phyloP scores from a whole-genome alignment of 2,329 filamentous ascomycete species.

The Fusarium sp. region DNA sequence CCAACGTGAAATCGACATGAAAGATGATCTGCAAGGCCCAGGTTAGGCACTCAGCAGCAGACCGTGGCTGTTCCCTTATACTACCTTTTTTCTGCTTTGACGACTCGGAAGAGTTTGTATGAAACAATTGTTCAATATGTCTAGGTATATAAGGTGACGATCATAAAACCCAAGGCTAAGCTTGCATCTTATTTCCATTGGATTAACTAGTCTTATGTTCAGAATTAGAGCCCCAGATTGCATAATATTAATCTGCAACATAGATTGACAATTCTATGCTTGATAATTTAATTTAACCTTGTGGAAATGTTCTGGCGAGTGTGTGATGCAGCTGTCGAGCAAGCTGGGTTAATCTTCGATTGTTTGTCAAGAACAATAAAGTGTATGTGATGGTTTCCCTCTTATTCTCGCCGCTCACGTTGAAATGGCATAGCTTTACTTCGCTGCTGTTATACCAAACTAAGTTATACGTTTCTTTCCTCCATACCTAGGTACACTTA shows the following conservation, averaged over 20 bases:
- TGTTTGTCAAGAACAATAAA: neutral
- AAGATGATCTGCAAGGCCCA: neutral
- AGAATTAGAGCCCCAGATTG: neutral
- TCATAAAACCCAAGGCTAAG: neutral
- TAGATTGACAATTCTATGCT: neutral
- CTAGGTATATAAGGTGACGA: neutral
- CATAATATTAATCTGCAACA: neutral
- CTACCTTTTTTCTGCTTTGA: neutral
- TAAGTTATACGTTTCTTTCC: neutral
- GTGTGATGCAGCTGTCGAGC: neutral
- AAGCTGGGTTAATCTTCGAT: neutral
- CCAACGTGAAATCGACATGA: neutral
- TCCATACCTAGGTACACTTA: neutral
- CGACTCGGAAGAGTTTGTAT: neutral
- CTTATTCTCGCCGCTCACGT: neutral
- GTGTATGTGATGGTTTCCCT: neutral
- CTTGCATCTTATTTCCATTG: neutral
- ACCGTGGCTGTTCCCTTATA: neutral
- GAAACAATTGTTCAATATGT: neutral
- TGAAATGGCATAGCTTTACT: neutral
- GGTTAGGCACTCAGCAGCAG: neutral
- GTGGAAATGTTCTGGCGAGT: neutral
- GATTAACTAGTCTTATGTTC: neutral
- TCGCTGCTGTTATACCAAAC: neutral
- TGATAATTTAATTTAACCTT: too few species aligned